phyloP scores from a whole-genome alignment of 1,284 basidiomycete genomes.

The Ganoderma boninense region DNA sequence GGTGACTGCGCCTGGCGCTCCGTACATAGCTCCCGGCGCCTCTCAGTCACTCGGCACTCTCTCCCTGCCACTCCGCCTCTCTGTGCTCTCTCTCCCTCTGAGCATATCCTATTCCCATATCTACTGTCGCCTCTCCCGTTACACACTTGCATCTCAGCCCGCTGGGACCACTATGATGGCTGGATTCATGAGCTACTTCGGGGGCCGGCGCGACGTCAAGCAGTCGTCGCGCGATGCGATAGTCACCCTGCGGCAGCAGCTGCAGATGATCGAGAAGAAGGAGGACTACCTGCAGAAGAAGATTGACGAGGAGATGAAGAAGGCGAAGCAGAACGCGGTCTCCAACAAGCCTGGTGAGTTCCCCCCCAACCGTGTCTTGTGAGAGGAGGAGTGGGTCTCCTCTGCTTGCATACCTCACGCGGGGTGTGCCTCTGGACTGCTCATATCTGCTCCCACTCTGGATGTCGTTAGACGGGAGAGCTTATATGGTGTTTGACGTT shows the following conservation, averaged over 20 bases:
- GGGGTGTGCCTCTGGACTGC: not conserved
- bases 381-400: not conserved
- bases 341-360: constrained; percentile 88
- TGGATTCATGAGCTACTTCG: constrained; percentile 87
- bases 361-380: not conserved
- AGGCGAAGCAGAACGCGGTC: constrained; percentile 93
- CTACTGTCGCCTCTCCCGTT: constrained; percentile 1
- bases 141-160: not conserved
- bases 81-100: constrained; percentile 3
- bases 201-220: constrained; percentile 80
- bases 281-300: constrained; percentile 97
- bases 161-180: constrained; percentile 70
- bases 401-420: not conserved
- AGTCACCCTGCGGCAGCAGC: constrained; percentile 85
- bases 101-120: constrained; percentile 6
- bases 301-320: constrained; percentile 94
- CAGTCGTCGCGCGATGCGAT: constrained; percentile 88
- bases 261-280: constrained; percentile 99
- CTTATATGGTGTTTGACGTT: not conserved
- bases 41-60: constrained; percentile 24
- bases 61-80: constrained; percentile 23
- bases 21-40: constrained; percentile 1
- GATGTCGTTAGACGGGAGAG: not conserved
- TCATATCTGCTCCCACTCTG: not conserved
- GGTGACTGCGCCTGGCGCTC: constrained; percentile 32